Conservation (phyloP, 2,329 filamentous ascomycete species). For the Sarocladium brachiariae region DNA sequence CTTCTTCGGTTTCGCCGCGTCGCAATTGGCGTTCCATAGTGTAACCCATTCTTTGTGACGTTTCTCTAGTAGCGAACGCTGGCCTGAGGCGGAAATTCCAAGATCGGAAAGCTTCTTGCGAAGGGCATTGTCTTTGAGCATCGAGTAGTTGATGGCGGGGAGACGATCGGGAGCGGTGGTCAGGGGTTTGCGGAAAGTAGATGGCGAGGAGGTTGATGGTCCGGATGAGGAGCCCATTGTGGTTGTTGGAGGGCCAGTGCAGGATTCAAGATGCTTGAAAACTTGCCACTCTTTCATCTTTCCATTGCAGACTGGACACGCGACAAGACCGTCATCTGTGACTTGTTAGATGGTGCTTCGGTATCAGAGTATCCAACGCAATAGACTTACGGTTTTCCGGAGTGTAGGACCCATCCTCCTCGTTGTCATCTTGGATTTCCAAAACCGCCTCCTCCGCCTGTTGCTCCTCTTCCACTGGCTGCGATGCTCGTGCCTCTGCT, state of each 20-base stretch:
- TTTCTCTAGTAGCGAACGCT: conserved; percentile 62
- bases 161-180: conserved; percentile 50
- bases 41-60: conserved; percentile 93
- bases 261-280: conserved; percentile 73
- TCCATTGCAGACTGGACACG: conserved; percentile 73
- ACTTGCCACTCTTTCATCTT: conserved; percentile 76
- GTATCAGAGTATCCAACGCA: background rate
- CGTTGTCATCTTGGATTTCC: conserved; percentile 11
- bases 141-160: conserved; percentile 76
- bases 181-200: background rate
- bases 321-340: conserved; percentile 65
- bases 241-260: conserved; percentile 28
- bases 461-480: conserved; percentile 15
- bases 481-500: conserved; percentile 26
- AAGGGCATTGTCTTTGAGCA: conserved; percentile 73
- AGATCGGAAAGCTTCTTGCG: conserved; percentile 76
- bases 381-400: conserved; percentile 16
- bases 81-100: conserved; percentile 66
- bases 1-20: conserved; percentile 65
- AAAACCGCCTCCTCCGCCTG: conserved; percentile 19
- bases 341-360: background rate
- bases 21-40: conserved; percentile 95
- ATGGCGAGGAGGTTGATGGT: background rate
- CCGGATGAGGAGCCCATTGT: background rate
- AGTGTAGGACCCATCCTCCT: conserved; percentile 20